These are phyloP conservation scores for Ustilago esculenta DNA, from an alignment of 1,284 basidiomycete species.

Conservation along the genomic window DNA sequence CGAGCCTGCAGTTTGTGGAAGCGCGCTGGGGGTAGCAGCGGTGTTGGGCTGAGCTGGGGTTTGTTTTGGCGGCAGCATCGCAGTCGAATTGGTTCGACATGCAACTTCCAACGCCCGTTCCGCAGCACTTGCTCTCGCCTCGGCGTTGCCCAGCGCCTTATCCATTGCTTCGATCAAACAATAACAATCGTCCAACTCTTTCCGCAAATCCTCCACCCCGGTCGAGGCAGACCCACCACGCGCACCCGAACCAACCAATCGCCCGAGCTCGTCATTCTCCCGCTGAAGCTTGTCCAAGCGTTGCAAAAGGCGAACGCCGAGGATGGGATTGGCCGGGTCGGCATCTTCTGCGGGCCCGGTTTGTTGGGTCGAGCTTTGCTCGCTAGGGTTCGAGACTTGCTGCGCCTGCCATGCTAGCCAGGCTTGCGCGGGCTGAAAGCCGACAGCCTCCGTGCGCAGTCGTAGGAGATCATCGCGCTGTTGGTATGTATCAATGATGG, in stretches of 20 bases:
- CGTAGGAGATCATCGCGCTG: slow-evolving; percentile 41
- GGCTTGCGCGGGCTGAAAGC: slow-evolving; percentile 42
- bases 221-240: no score
- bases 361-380: neutral
- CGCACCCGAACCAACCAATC: slow-evolving; percentile 12
- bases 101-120: slow-evolving; percentile 38
- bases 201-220: slow-evolving; percentile 3
- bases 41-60: neutral
- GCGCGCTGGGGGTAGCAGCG: neutral
- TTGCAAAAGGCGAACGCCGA: slow-evolving; percentile 49
- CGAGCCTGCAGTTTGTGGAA: neutral
- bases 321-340: slow-evolving; percentile 21
- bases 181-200: slow-evolving; percentile 29
- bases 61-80: slow-evolving; percentile 9
- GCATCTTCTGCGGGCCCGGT: neutral
- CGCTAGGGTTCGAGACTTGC: neutral
- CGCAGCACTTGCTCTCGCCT: slow-evolving; percentile 7
- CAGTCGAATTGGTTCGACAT: slow-evolving; percentile 31
- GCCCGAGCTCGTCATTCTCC: slow-evolving; percentile 48
- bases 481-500: slow-evolving; percentile 20
- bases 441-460: slow-evolving; percentile 48
- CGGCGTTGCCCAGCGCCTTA: slow-evolving; percentile 20
- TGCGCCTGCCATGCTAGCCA: slow-evolving; percentile 21
- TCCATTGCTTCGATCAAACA: slow-evolving; percentile 35
- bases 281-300: slow-evolving; percentile 34